Percentiles rank a stretch among this genome's conserved stretches.
These are phyloP conservation scores for Coemansia furcata DNA, from an alignment of 192 early-diverging fungal species.

Conservation along the genomic window DNA sequence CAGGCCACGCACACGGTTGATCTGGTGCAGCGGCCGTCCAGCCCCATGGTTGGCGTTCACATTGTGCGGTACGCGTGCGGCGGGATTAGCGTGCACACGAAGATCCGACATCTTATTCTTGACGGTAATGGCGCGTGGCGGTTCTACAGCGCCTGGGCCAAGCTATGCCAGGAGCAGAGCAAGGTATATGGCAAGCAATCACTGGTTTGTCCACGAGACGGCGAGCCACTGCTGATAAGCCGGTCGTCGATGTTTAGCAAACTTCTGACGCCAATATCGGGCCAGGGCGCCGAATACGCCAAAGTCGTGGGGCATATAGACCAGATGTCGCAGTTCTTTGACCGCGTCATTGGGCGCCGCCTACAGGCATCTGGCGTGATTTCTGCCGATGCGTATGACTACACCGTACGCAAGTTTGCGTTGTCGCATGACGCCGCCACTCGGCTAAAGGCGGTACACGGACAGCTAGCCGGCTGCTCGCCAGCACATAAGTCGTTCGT, in stretches of 20 bases:
- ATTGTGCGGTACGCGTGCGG: conserved; percentile 38
- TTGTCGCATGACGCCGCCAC: background rate
- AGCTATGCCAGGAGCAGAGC: conserved; percentile 1
- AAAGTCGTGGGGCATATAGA: background rate
- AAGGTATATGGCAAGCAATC: background rate
- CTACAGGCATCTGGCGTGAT: background rate
- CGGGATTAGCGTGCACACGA: conserved; percentile 32
- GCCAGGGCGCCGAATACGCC: background rate
- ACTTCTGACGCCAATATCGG: background rate
- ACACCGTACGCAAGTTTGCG: conserved; percentile 7
- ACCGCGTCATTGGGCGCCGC: background rate
- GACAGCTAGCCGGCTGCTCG: conserved; percentile 8
- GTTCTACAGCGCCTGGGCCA: conserved; percentile 30
- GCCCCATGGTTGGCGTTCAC: conserved; percentile 27
- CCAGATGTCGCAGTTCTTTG: background rate
- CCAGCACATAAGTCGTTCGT: background rate
- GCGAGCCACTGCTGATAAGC: background rate
- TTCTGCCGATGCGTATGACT: background rate
- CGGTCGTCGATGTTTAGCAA: background rate
- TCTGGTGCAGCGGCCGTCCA: background rate
- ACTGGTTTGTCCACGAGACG: background rate
- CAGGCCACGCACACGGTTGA: conserved; percentile 6
- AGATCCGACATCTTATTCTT: conserved; percentile 30
- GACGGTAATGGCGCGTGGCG: conserved; percentile 28
- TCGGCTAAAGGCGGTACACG: conserved; percentile 19